Conservation (phyloP, 768 basidiomycete genomes). For the Clathrus columnatus region DNA sequence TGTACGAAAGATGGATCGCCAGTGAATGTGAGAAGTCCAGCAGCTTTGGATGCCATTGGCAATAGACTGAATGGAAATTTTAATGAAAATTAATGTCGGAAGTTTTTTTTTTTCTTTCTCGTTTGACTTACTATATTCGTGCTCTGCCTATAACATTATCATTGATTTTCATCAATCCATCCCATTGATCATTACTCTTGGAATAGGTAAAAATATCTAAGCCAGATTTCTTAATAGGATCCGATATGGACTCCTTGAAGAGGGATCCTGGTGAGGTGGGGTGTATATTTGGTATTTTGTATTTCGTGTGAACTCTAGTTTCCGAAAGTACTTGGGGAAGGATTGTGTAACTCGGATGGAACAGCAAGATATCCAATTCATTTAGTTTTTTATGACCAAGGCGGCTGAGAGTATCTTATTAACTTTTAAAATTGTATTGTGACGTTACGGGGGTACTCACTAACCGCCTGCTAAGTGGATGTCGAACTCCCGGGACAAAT, state of each 20-base stretch:
- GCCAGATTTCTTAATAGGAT: slow-evolving; percentile 35
- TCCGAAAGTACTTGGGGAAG: slow-evolving; percentile 27
- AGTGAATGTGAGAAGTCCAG: slow-evolving; percentile 45
- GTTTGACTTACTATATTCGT: slow-evolving; percentile 18
- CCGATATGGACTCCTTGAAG: slow-evolving; percentile 30
- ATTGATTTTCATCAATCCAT: slow-evolving; percentile 39
- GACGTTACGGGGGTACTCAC: slow-evolving; percentile 30
- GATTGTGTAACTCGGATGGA: slow-evolving; percentile 37
- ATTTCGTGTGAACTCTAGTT: background rate
- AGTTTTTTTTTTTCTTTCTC: background rate
- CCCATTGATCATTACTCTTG: slow-evolving; percentile 33
- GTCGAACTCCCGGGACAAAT: slow-evolving; percentile 40
- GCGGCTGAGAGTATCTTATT: slow-evolving; percentile 32
- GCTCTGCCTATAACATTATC: slow-evolving; percentile 19
- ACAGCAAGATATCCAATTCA: slow-evolving; percentile 35
- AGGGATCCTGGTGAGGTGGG: slow-evolving; percentile 19
- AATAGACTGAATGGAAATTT: slow-evolving; percentile 26
- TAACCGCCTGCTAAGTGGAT: slow-evolving; percentile 45
- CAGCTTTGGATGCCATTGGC: slow-evolving; percentile 39
- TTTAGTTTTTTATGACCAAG: slow-evolving; percentile 30
- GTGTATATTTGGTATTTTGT: slow-evolving; percentile 16
- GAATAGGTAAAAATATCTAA: slow-evolving; percentile 33
- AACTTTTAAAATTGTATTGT: background rate
- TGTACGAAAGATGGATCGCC: slow-evolving; percentile 45
- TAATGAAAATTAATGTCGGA: background rate